These are phyloP conservation scores for Solanum corneliomulleri DNA, from an alignment of 257 asterid species.

Conservation along the genomic window DNA sequence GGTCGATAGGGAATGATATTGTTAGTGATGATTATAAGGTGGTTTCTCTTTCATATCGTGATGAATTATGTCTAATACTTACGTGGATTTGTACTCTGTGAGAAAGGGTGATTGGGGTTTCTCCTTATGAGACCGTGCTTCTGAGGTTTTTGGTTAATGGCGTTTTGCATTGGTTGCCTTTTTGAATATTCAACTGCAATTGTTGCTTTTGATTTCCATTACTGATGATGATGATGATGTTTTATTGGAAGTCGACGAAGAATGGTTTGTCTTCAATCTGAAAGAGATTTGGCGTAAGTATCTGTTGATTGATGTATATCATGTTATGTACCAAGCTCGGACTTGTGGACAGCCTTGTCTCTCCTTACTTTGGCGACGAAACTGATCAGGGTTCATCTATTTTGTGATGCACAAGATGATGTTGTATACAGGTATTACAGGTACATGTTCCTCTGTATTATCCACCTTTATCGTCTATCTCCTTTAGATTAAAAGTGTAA, in stretches of 20 bases:
- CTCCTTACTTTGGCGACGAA: too few species aligned
- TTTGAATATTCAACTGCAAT: not conserved
- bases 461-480: too few species aligned
- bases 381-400: too few species aligned
- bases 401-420: too few species aligned
- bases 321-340: too few species aligned
- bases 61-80: conserved; percentile 12
- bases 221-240: not conserved
- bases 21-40: conserved; percentile 31
- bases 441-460: too few species aligned
- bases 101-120: conserved; percentile 17
- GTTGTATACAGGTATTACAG: too few species aligned
- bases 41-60: conserved; percentile 23
- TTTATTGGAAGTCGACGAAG: not conserved
- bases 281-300: not conserved
- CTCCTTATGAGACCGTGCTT: not conserved
- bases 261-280: conserved; percentile 1
- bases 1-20: not conserved
- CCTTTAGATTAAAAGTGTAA: too few species aligned
- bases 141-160: conserved; percentile 10
- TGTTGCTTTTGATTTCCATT: conserved; percentile 16
- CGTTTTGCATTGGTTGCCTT: not conserved
- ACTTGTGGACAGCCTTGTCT: too few species aligned
- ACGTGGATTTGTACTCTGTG: conserved; percentile 26
- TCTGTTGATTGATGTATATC: not conserved